Base-by-base conservation (phyloP, 2,329 filamentous ascomycete genomes). In the Clarireedia sp. region DNA sequence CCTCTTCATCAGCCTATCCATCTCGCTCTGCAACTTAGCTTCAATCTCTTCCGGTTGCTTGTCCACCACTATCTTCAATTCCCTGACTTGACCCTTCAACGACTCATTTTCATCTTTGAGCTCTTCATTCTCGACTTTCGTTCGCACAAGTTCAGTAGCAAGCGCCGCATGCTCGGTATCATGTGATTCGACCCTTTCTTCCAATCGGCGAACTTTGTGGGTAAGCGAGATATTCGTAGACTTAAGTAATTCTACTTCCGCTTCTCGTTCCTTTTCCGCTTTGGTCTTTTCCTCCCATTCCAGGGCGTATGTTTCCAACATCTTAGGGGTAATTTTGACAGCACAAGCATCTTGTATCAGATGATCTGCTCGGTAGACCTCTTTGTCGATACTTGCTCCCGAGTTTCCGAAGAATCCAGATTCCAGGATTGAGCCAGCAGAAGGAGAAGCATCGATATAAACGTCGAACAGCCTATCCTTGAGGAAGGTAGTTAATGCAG, bases 401-500 rank as follows among this genome's bases (percentile, higher is more conserved):
- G 90, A 92, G 69, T 87, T 92, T 58, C 94, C 94, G 67, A 99
- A 99, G 77, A 99, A 99, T 14, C 94, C 94, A 44, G 90, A 95
- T 70, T 99, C 94, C 1, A 97, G 81, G 48, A 99, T 86, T 16
- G 90, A 96, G 50, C 85, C 90, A n/a, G 90, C 86, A 2, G 90
- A 95, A 0, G 94, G 94, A 7, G 90, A 82, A 64, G 90, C 88
- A 71, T 99, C 94, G 60, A 99, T 96, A 71, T 99, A 99, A 40
- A 90, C 90, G 67, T 99, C 94, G 61, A 99, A 99, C 0, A 99
- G 68, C 62, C 87, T 88, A 70, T 99, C 94, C 69, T 96, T 96
- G 24, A 99, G 77, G 73, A 95, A 96, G 3, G 81, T 87, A 0
- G 90, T 96, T 48, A 99, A 78, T 43, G 88, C 83, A 48, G 85